Conservation (phyloP, 768 basidiomycete species). For the Trametes cinnabarina region DNA sequence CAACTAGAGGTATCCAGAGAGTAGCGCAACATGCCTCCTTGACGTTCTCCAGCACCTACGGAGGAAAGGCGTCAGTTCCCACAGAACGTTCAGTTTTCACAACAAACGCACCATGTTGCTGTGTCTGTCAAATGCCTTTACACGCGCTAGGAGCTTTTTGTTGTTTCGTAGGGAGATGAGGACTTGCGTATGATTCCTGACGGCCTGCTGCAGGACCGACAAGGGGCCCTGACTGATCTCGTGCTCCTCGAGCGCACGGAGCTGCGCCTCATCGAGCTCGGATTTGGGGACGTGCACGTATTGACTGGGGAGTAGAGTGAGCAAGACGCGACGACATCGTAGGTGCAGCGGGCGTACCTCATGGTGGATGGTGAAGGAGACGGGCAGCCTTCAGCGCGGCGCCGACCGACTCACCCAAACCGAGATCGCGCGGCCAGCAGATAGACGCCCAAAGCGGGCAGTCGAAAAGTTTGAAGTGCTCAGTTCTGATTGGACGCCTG, state of each 20-base stretch:
- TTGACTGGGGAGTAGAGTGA: constrained; percentile 58
- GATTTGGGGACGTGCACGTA: constrained; percentile 96
- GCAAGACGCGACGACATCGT: not conserved
- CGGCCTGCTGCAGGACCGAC: constrained; percentile 94
- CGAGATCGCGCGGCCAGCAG: constrained; percentile 4
- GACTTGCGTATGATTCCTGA: constrained; percentile 96
- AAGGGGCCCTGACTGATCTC: constrained; percentile 98
- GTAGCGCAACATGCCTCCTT: constrained; percentile 69
- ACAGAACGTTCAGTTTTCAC: not conserved
- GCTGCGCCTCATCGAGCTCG: constrained; percentile 94
- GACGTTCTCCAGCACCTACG: constrained; percentile 92
- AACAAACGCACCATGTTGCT: constrained; percentile 83
- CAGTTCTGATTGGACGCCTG: constrained; percentile 19
- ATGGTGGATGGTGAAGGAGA: constrained; percentile 17
- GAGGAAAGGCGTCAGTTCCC: constrained; percentile 8
- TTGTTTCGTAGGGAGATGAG: constrained; percentile 97
- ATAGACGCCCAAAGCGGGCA: constrained; percentile 18
- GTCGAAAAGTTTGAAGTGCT: constrained; percentile 30
- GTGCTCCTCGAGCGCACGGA: constrained; percentile 94
- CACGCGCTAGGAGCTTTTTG: constrained; percentile 93
- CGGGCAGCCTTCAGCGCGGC: not conserved
- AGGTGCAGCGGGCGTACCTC: constrained; percentile 22
- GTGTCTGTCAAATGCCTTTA: constrained; percentile 98
- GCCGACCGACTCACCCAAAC: not conserved
- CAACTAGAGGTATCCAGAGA: not conserved